Evolutionary conservation across 225 moss, liverwort and hornwort genomes (phyloP).

Genomic region (Polytrichum commune): DNA sequence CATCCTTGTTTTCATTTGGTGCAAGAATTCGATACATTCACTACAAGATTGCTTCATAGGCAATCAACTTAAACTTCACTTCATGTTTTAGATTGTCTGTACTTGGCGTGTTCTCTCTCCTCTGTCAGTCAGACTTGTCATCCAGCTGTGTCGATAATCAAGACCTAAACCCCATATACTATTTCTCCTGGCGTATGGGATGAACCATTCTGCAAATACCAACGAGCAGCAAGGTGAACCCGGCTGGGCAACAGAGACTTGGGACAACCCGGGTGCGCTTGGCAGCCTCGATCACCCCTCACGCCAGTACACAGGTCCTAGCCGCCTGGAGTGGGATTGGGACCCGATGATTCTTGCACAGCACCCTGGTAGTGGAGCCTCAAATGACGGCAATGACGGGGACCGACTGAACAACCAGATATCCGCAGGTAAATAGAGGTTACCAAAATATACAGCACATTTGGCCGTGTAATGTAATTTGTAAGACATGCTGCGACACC

Average conservation of each 20-base stretch:
- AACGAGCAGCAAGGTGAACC: slow-evolving; percentile 96
- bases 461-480: background rate
- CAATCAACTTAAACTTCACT: slow-evolving; percentile 22
- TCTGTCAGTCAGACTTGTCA: slow-evolving; percentile 70
- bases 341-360: slow-evolving; percentile 90
- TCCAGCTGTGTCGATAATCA: slow-evolving; percentile 36
- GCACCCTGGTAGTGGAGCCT: slow-evolving; percentile 66
- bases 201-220: slow-evolving; percentile 96
- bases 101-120: slow-evolving; percentile 75
- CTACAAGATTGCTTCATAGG: slow-evolving; percentile 21
- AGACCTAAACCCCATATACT: slow-evolving; percentile 33
- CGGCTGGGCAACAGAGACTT: slow-evolving; percentile 87
- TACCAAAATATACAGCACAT: background rate
- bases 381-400: slow-evolving; percentile 66
- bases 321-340: slow-evolving; percentile 96
- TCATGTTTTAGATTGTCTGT: slow-evolving; percentile 36
- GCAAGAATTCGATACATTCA: slow-evolving; percentile 12
- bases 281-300: slow-evolving; percentile 56
- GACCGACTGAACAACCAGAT: slow-evolving; percentile 63
- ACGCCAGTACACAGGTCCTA: slow-evolving; percentile 64
- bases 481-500: background rate
- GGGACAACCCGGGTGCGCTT: slow-evolving; percentile 80
- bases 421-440: slow-evolving; percentile 33
- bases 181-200: slow-evolving; percentile 80
- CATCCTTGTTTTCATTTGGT: background rate